A percentile compares a stretch with the other conserved stretches of the same genome.
Evolutionary conservation across 2,329 filamentous ascomycete genomes (phyloP).

Genomic region (Aspergillus sp.): DNA sequence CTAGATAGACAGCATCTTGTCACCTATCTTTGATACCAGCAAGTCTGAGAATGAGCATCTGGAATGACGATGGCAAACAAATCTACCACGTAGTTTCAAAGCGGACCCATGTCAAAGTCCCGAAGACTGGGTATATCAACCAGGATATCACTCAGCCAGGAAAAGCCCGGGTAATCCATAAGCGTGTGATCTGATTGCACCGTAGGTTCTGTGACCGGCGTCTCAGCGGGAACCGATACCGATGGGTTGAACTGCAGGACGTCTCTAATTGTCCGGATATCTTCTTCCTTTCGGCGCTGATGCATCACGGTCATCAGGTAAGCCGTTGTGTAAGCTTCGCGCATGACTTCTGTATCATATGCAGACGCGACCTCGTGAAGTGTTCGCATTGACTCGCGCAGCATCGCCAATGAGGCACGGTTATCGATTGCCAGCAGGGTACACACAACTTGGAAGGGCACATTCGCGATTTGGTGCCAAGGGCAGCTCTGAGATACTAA

Average conservation of each 20-base stretch:
- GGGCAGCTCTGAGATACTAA: slow-evolving; percentile 49
- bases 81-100: not conserved
- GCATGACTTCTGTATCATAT: slow-evolving; percentile 51
- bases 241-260: slow-evolving; percentile 39
- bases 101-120: slow-evolving; percentile 44
- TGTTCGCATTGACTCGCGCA: slow-evolving; percentile 53
- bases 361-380: slow-evolving; percentile 43
- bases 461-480: slow-evolving; percentile 62
- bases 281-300: slow-evolving; percentile 51
- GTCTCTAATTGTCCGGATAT: slow-evolving; percentile 38
- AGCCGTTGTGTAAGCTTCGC: slow-evolving; percentile 56
- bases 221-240: slow-evolving; percentile 21
- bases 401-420: slow-evolving; percentile 47
- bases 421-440: slow-evolving; percentile 57
- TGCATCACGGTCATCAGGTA: slow-evolving; percentile 56
- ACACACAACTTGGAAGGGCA: slow-evolving; percentile 60
- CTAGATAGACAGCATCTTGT: not conserved
- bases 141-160: slow-evolving; percentile 46
- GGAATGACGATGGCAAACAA: not conserved
- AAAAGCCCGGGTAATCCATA: slow-evolving; percentile 36
- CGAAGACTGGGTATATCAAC: slow-evolving; percentile 48
- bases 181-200: slow-evolving; percentile 20
- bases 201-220: slow-evolving; percentile 3
- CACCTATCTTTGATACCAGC: not conserved
- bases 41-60: not conserved